Evolutionary conservation across 306 rosid species (phyloP).

Genomic region (Morella rubra): DNA sequence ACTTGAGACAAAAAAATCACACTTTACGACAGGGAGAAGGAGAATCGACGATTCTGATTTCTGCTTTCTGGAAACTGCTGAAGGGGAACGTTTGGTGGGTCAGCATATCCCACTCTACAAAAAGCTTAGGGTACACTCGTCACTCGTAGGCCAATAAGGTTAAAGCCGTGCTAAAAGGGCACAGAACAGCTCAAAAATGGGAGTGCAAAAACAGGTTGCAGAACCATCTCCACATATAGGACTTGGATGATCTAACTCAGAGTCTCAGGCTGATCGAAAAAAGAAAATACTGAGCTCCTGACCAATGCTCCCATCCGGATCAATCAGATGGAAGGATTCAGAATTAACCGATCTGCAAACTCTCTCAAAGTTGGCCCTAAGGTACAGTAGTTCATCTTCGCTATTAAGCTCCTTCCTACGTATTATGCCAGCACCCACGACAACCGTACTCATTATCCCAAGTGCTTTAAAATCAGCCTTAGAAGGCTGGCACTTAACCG

Average conservation of each 20-base stretch:
- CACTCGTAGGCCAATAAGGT: background rate
- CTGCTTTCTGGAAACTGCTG: background rate
- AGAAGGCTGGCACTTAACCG: slow-evolving; percentile 50
- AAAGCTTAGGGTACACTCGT: too few species aligned
- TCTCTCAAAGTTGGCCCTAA: slow-evolving; percentile 76
- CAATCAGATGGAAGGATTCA: slow-evolving; percentile 85
- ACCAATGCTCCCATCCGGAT: slow-evolving; percentile 64
- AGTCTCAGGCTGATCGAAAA: slow-evolving; percentile 50
- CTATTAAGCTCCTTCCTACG: slow-evolving; percentile 22
- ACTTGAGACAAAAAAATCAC: too few species aligned
- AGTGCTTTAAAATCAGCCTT: slow-evolving; percentile 51
- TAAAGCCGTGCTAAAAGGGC: slow-evolving; percentile 10
- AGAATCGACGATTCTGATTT: background rate
- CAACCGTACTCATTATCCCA: slow-evolving; percentile 47
- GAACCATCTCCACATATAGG: background rate
- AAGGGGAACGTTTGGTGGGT: background rate
- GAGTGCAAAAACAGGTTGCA: background rate
- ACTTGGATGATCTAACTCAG: background rate
- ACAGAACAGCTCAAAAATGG: slow-evolving; percentile 31
- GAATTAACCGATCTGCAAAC: slow-evolving; percentile 58
- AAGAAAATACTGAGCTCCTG: slow-evolving; percentile 91
- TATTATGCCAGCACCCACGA: slow-evolving; percentile 65
- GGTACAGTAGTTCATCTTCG: slow-evolving; percentile 54
- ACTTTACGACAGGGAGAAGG: too few species aligned
- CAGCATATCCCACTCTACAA: too few species aligned